These are phyloP conservation scores for Trichoderma atroviride DNA, from an alignment of 2,329 filamentous ascomycete genomes.

Conservation along the genomic window DNA sequence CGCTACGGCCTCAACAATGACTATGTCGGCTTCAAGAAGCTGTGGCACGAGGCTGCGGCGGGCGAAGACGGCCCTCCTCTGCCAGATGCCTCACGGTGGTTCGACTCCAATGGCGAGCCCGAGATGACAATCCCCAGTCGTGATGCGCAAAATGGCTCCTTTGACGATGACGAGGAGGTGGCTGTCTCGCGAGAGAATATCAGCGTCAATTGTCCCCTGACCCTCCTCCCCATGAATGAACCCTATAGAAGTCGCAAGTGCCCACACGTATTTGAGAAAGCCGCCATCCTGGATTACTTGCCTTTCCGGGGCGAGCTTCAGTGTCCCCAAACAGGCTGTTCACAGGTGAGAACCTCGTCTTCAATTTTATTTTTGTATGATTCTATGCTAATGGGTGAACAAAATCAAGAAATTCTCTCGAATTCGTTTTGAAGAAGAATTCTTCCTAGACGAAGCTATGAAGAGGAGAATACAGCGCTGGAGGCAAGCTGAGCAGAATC, in stretches of 20 bases:
- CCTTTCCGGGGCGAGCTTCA: slow-evolving; percentile 47
- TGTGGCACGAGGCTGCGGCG: slow-evolving; percentile 58
- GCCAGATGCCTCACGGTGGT: slow-evolving; percentile 59
- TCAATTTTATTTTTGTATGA: too few species aligned
- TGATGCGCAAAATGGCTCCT: slow-evolving; percentile 29
- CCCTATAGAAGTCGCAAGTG: slow-evolving; percentile 69
- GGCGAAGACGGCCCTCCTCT: slow-evolving; percentile 53
- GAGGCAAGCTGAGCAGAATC: slow-evolving; percentile 44
- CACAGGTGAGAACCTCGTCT: slow-evolving; percentile 48
- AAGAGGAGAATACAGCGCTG: slow-evolving; percentile 61
- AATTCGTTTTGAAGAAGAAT: slow-evolving; percentile 47
- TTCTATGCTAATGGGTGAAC: neutral
- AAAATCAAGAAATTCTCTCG: slow-evolving; percentile 52
- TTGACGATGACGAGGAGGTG: slow-evolving; percentile 64
- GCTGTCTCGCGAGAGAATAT: slow-evolving; percentile 65
- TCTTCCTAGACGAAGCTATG: slow-evolving; percentile 59
- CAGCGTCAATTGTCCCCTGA: slow-evolving; percentile 71
- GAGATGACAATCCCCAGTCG: slow-evolving; percentile 37
- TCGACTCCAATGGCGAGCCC: slow-evolving; percentile 50
- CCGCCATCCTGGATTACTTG: slow-evolving; percentile 61
- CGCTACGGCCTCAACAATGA: slow-evolving; percentile 61
- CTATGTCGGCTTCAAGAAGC: slow-evolving; percentile 61
- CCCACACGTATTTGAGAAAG: slow-evolving; percentile 72
- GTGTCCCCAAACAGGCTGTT: slow-evolving; percentile 69
- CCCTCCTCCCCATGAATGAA: slow-evolving; percentile 64